phyloP scores from a whole-genome alignment of 2,329 filamentous ascomycete species.

The Aspergillus nomiae region DNA sequence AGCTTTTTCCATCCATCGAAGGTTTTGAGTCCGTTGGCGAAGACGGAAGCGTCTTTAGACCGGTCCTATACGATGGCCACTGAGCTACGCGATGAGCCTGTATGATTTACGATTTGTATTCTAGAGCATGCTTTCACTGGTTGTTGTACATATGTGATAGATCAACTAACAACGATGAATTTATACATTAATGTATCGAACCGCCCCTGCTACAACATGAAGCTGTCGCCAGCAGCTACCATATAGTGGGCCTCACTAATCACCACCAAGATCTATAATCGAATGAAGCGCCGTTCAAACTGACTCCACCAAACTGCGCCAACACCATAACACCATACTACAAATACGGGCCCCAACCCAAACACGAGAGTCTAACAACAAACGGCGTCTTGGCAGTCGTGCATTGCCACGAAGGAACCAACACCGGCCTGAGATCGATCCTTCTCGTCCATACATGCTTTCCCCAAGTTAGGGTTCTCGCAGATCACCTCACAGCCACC shows the following conservation, averaged over 20 bases:
- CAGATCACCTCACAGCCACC: neutral
- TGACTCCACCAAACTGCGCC: no score
- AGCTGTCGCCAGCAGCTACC: neutral
- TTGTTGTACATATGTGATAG: neutral
- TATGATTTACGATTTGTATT: neutral
- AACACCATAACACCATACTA: no score
- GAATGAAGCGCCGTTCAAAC: no score
- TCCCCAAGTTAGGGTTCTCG: neutral
- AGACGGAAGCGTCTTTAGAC: neutral
- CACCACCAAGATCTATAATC: no score
- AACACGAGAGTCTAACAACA: neutral
- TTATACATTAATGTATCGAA: neutral
- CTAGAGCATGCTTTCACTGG: neutral
- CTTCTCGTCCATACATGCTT: no score
- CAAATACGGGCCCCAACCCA: neutral
- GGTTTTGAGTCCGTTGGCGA: slow-evolving; percentile 28
- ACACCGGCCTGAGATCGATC: no score
- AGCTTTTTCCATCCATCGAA: slow-evolving; percentile 1
- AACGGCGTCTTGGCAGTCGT: neutral
- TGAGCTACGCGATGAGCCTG: neutral
- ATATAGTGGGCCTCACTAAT: no score
- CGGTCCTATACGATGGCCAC: neutral
- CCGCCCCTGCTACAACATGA: neutral
- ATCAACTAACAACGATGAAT: neutral
- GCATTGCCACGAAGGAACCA: neutral